Evolutionary conservation across 768 basidiomycete genomes (phyloP).

Genomic region (Calocybe cyanea): DNA sequence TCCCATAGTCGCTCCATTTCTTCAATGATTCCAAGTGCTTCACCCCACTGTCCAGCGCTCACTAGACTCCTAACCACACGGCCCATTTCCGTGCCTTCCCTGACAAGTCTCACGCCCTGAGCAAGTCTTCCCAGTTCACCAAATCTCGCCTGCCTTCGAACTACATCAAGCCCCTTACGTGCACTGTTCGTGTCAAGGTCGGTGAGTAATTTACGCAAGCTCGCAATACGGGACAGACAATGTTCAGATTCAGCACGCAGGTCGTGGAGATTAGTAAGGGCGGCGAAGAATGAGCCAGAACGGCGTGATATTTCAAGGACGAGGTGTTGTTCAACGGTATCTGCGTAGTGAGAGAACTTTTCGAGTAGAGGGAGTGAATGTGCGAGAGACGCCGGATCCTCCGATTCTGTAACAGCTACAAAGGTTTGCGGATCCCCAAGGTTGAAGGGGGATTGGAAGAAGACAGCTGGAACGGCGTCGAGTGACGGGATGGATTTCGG

Average conservation of each 20-base stretch:
- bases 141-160: constrained; percentile 60
- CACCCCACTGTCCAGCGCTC: constrained; percentile 83
- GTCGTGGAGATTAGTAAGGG: constrained; percentile 89
- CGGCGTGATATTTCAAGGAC: constrained; percentile 88
- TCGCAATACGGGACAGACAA: constrained; percentile 72
- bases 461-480: constrained; percentile 72
- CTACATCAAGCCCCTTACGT: constrained; percentile 72
- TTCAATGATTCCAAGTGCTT: constrained; percentile 74
- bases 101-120: constrained; percentile 60
- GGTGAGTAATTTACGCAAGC: constrained; percentile 65
- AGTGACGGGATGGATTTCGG: constrained; percentile 60
- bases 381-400: constrained; percentile 60
- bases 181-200: constrained; percentile 78
- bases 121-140: constrained; percentile 56
- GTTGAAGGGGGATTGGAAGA: constrained; percentile 77
- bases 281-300: constrained; percentile 93
- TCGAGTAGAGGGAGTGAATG: constrained; percentile 78
- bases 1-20: constrained; percentile 61
- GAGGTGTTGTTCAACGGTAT: constrained; percentile 92
- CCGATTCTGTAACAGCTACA: constrained; percentile 62
- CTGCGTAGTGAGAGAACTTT: constrained; percentile 87
- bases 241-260: constrained; percentile 85
- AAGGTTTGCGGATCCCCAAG: constrained; percentile 79
- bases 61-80: constrained; percentile 70
- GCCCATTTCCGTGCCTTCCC: constrained; percentile 74